Base-by-base conservation (phyloP, 2,329 filamentous ascomycete species). In the Trichoderma sp. region DNA sequence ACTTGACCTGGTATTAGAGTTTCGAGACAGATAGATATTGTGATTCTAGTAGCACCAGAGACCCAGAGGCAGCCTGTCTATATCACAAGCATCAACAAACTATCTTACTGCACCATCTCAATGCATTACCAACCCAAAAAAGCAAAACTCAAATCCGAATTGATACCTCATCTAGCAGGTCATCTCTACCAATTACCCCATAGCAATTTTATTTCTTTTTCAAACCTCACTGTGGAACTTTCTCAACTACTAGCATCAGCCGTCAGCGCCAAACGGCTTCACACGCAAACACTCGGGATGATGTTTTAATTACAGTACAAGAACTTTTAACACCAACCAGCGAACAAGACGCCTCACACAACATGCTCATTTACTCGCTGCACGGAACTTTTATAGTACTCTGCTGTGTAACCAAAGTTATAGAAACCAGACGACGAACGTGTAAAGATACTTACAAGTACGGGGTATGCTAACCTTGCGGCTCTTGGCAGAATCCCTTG, bases 261-360 rank as follows among this genome's bases (percentile, higher is more conserved):
- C 50, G 50, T 36, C 64, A 57, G 20, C n/a, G 50, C 34, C 34
- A n/a, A 20, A 39, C 23, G 17, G 32, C 32, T 26, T 67, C 20
- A 23, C 15, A 57, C 30, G 9, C 6, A 15, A 15, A 57, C 20
- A 47, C 4, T 55, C 12, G 9, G 23, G 11, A 32, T 50, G 34
- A 13, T 13, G 26, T 15, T 23, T 36, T 23, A 43, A 32, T 23
- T 43, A 53, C 28, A 7, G 12, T 30, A 34, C 17, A 30, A 32
- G 57, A 61, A 61, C 66, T 30, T 68, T 61, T 26, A 50, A 39
- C 36, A 26, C 66, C 66, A 68, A 61, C 36, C 55, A 50, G 55
- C 23, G n/a, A 13, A 30, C 36, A 50, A 26, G n/a, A 32, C 30
- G 12, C 36, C 9, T 20, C 23, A 36, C 20, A 66, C 26, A 17